phyloP scores from a whole-genome alignment of 495 filamentous ascomycete species.

The Achaetomiella virescens region DNA sequence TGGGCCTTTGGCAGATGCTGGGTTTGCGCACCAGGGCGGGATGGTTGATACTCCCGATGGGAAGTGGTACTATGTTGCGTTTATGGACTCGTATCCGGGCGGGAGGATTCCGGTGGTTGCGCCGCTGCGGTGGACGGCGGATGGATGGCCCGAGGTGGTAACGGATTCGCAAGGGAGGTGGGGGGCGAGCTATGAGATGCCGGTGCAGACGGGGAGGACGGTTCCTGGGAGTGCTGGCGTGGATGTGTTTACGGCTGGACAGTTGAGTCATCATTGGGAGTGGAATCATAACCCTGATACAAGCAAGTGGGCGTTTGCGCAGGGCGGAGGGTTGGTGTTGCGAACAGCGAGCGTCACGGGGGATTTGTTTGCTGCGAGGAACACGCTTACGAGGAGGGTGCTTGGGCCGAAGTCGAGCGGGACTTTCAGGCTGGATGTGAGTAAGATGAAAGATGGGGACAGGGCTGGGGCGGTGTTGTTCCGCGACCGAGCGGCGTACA shows the following conservation, averaged over 20 bases:
- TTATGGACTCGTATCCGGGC: constrained; percentile 48
- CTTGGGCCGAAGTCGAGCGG: constrained; percentile 41
- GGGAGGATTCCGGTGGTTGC: constrained; percentile 55
- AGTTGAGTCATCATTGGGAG: constrained; percentile 46
- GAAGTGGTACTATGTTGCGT: constrained; percentile 55
- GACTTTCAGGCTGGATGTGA: constrained; percentile 43
- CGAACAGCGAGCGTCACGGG: constrained; percentile 45
- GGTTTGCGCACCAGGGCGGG: constrained; percentile 49
- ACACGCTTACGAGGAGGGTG: constrained; percentile 52
- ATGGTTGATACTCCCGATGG: constrained; percentile 47
- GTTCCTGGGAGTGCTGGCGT: constrained; percentile 20
- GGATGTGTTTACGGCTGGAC: constrained; percentile 39
- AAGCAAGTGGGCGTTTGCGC: constrained; percentile 21
- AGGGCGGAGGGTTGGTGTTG: constrained; percentile 34
- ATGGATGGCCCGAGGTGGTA: constrained; percentile 45
- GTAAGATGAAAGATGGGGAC: constrained; percentile 46
- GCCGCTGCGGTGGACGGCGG: constrained; percentile 43
- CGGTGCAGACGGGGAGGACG: constrained; percentile 27
- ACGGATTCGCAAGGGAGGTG: constrained; percentile 36
- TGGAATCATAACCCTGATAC: constrained; percentile 59
- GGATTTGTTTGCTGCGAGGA: constrained; percentile 48
- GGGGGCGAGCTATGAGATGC: constrained; percentile 40
- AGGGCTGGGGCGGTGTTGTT: constrained; percentile 45
- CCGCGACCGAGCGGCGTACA: constrained; percentile 47
- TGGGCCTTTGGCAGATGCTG: constrained; percentile 40